These are phyloP conservation scores for Annulohypoxylon stygium DNA, from an alignment of 495 filamentous ascomycete species.

Conservation along the genomic window DNA sequence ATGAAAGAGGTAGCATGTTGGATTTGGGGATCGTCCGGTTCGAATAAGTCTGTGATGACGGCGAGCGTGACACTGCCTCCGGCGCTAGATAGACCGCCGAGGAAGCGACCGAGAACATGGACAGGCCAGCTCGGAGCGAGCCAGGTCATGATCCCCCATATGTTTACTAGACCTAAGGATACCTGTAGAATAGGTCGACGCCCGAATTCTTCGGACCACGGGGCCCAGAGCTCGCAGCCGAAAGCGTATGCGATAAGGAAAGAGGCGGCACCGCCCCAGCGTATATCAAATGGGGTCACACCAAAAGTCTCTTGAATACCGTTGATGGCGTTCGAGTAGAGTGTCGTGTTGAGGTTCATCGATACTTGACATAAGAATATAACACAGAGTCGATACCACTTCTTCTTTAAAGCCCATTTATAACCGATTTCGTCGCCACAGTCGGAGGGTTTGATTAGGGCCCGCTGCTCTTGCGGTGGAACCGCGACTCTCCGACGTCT, in stretches of 20 bases:
- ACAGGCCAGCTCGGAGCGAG: slow-evolving; percentile 67
- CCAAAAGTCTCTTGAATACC: slow-evolving; percentile 65
- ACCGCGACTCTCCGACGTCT: neutral
- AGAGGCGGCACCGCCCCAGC: slow-evolving; percentile 59
- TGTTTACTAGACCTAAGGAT: slow-evolving; percentile 70
- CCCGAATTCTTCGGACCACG: slow-evolving; percentile 74
- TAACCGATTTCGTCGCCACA: slow-evolving; percentile 65
- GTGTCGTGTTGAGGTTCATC: slow-evolving; percentile 67
- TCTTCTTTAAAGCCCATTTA: slow-evolving; percentile 63
- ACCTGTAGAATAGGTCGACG: slow-evolving; percentile 68
- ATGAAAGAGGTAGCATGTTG: slow-evolving; percentile 73
- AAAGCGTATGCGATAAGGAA: slow-evolving; percentile 74
- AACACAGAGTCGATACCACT: slow-evolving; percentile 60
- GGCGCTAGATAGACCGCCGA: slow-evolving; percentile 71
- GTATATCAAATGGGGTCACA: slow-evolving; percentile 57
- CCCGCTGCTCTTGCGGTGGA: neutral
- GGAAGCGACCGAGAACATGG: slow-evolving; percentile 68
- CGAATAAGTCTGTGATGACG: slow-evolving; percentile 73
- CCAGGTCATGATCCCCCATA: slow-evolving; percentile 69
- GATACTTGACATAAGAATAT: slow-evolving; percentile 41
- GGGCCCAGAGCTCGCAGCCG: slow-evolving; percentile 76
- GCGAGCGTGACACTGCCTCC: slow-evolving; percentile 74
- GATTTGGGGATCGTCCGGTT: slow-evolving; percentile 64
- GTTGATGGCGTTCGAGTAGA: slow-evolving; percentile 58
- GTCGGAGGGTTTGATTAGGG: slow-evolving; percentile 29